Conservation (phyloP, 805 yeast species). For the Yamadazyma philogaea region DNA sequence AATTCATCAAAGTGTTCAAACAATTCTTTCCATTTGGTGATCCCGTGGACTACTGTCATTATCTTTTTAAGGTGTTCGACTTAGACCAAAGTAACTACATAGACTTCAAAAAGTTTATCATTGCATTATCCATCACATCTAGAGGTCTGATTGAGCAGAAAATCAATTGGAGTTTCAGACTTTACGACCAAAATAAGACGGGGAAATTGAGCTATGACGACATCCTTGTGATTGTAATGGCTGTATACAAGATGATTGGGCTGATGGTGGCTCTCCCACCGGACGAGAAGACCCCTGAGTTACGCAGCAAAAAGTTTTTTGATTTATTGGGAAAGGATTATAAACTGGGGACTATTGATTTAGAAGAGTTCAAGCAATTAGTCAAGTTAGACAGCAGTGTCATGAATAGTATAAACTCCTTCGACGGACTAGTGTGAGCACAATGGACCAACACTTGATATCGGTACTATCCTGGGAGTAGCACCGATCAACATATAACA, state of each 20-base stretch:
- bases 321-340: conserved; percentile 65
- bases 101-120: conserved; percentile 89
- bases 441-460: background rate
- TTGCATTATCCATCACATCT: conserved; percentile 81
- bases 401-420: conserved; percentile 69
- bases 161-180: conserved; percentile 81
- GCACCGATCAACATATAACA: background rate
- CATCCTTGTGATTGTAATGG: conserved; percentile 70
- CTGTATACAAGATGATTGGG: conserved; percentile 95
- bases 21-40: conserved; percentile 99
- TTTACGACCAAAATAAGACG: conserved; percentile 79
- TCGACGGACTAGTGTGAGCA: conserved; percentile 68
- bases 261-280: conserved; percentile 84
- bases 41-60: conserved; percentile 85
- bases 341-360: conserved; percentile 60
- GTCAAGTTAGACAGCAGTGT: conserved; percentile 77
- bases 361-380: conserved; percentile 81
- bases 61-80: conserved; percentile 87
- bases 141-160: conserved; percentile 85
- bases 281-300: conserved; percentile 90
- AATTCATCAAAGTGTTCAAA: conserved; percentile 86
- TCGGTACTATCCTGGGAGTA: background rate
- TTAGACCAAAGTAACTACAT: conserved; percentile 74
- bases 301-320: conserved; percentile 80
- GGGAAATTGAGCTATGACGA: conserved; percentile 77